phyloP scores from a whole-genome alignment of 306 rosid species.

The Herpetospermum pedunculosum region DNA sequence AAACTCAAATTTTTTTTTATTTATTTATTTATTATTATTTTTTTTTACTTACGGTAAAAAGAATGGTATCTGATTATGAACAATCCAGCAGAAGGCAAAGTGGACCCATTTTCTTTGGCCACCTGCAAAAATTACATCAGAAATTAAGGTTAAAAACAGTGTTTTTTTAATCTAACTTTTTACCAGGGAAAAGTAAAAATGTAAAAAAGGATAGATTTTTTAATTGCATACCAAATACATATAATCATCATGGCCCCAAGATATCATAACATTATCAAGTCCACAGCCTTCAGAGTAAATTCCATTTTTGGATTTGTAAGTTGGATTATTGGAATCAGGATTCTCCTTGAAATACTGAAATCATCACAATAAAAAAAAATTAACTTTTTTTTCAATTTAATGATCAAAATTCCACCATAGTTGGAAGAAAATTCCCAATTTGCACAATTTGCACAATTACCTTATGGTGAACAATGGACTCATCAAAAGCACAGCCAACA shows the following conservation, averaged over 20 bases:
- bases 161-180: too few relatives aligned
- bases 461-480: constrained; percentile 50
- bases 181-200: too few relatives aligned
- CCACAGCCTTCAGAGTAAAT: constrained; percentile 43
- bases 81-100: constrained; percentile 41
- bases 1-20: background rate
- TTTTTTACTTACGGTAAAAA: constrained; percentile 36
- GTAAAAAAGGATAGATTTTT: background rate
- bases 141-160: background rate
- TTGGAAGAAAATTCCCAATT: too few relatives aligned
- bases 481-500: constrained; percentile 63
- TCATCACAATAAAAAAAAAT: background rate
- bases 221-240: constrained; percentile 62
- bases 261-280: constrained; percentile 35
- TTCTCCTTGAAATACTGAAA: constrained; percentile 50
- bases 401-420: background rate
- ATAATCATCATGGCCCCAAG: constrained; percentile 70
- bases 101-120: constrained; percentile 45
- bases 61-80: constrained; percentile 59
- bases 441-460: too few relatives aligned
- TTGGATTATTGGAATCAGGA: constrained; percentile 28
- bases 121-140: constrained; percentile 24
- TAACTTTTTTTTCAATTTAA: background rate
- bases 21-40: too few relatives aligned
- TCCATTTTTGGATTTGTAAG: constrained; percentile 30